Base-by-base conservation (phyloP, 495 filamentous ascomycete species). In the Coniosporium apollinis region DNA sequence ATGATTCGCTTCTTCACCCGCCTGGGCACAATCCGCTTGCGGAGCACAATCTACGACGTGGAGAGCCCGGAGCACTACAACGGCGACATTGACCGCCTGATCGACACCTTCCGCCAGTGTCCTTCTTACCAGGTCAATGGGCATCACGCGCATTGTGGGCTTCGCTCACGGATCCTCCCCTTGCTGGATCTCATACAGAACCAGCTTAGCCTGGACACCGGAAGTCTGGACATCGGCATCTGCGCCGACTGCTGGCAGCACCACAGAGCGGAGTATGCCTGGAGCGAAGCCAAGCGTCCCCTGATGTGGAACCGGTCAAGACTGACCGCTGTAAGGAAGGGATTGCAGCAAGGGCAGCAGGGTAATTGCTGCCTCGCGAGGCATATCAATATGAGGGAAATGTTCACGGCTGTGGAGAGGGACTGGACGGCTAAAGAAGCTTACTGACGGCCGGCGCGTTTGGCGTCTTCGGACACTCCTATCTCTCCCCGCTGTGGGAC, bases 71-170 rank as follows among this genome's bases (percentile, higher is more conserved):
- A 50, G 33, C 41, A 50, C 9, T 58, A 64, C 33, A 33, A 32
- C 2, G 59, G 65, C 0, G 65, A 71, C 36, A 63, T 77, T 11
- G 45, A 56, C 7, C 39, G 59, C 8, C 47, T 79, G 18, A 57
- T 80, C 1, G 56, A 62, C 4, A 57, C 59, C 4, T 52, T 81
- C 6, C 64, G 69, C 29, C 64, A 76, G 44, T 76, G 67, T 36
- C 75, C 84, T 0, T 62, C 65, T 32, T 93, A 92, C 49, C 80
- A 87, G 48, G 72, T 91, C 36, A 80, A 93, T 50, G 57, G 61
- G 8, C 64, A 79, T 49, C 84, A 93, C 49, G 62, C 62, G 0
- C 78, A 82, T 45, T 93, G 84, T 52, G 84, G 83, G 1, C 59
- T 84, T 9, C 59, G 79, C 6, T 74, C 67, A 9, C 63, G 74